Conservation (phyloP, 116 monocot species). For the Trichopus zeylanicus region DNA sequence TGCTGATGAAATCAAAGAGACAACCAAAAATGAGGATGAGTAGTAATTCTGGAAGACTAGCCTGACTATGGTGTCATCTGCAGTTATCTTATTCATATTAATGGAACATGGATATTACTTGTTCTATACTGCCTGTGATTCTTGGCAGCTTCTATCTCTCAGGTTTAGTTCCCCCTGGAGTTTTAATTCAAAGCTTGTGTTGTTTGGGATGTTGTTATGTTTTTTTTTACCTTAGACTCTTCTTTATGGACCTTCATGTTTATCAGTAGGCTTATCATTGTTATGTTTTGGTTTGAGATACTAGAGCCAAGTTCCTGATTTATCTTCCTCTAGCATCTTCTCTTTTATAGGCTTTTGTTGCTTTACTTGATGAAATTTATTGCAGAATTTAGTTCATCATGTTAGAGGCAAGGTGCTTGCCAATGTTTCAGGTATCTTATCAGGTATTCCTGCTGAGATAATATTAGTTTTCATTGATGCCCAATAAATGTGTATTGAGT, state of each 20-base stretch:
- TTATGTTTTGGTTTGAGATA: neutral
- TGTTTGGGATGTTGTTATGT: neutral
- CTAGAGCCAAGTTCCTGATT: too few relatives aligned
- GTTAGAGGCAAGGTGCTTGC: too few relatives aligned
- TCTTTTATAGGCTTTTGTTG: too few relatives aligned
- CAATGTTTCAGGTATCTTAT: too few relatives aligned
- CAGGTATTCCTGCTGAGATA: too few relatives aligned
- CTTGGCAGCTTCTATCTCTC: neutral
- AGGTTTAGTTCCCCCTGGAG: neutral
- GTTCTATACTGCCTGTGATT: neutral
- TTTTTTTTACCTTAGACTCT: neutral
- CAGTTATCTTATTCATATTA: neutral
- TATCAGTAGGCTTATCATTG: neutral
- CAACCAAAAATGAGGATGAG: slow-evolving; percentile 1
- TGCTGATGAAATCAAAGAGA: neutral
- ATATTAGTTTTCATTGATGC: too few relatives aligned
- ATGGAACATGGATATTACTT: neutral
- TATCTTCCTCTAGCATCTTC: too few relatives aligned
- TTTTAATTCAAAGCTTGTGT: neutral
- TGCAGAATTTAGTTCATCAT: too few relatives aligned
- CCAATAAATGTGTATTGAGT: too few relatives aligned
- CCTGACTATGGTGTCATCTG: neutral
- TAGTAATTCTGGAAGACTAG: neutral
- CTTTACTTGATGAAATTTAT: too few relatives aligned
- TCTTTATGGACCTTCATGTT: neutral